phyloP scores from a whole-genome alignment of 2,329 filamentous ascomycete genomes.

The Aureobasidium sp. region DNA sequence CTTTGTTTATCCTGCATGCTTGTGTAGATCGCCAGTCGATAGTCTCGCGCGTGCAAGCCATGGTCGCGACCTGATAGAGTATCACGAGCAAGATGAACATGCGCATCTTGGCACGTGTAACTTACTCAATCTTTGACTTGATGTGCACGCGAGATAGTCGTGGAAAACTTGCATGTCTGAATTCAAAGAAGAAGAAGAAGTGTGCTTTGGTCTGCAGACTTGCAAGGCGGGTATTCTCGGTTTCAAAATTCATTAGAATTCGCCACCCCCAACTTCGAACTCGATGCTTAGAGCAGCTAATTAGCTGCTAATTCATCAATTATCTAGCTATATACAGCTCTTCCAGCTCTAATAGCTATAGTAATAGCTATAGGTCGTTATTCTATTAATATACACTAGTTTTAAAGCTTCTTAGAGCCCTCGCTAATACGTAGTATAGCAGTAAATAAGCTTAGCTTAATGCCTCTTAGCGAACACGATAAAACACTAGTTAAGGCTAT shows the following conservation, averaged over 20 bases:
- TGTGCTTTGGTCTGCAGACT: background rate
- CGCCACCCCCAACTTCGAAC: no score
- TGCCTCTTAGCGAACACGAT: no score
- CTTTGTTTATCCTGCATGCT: background rate
- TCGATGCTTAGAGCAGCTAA: no score
- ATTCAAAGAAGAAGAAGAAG: background rate
- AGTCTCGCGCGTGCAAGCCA: background rate
- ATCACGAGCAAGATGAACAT: background rate
- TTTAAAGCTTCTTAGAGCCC: background rate
- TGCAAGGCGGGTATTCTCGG: background rate
- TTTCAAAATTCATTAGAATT: no score
- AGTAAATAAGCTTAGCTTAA: background rate
- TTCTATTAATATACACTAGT: background rate
- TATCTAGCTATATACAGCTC: no score
- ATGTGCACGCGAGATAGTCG: background rate
- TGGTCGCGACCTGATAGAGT: background rate
- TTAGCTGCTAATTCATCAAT: no score
- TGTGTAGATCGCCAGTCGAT: conserved; percentile 2
- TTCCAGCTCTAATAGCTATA: no score
- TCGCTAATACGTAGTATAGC: background rate
- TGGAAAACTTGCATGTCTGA: background rate
- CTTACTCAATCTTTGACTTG: background rate
- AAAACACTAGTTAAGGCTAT: no score
- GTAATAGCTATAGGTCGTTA: background rate
- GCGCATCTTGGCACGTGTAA: background rate